Evolutionary conservation across 73 alveolate species (phyloP).

Genomic region (Symbiodinium pilosum): DNA sequence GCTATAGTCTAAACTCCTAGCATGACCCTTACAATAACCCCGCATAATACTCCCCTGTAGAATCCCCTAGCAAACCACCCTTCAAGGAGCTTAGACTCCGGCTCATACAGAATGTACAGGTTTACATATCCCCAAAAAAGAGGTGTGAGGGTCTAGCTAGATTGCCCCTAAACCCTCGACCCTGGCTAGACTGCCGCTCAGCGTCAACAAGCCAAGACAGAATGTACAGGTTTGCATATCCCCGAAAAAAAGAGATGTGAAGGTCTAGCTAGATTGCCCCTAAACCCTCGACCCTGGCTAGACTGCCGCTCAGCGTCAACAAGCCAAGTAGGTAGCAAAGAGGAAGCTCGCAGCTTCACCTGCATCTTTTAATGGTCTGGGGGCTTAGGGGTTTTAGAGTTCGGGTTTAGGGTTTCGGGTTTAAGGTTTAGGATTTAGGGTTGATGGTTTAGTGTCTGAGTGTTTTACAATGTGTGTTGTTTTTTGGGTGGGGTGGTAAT

Average conservation of each 20-base stretch:
- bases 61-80: background rate
- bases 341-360: slow-evolving; percentile 60
- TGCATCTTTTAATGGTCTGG: background rate
- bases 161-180: background rate
- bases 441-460: background rate
- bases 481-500: background rate
- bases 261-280: background rate
- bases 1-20: too few relatives aligned
- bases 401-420: background rate
- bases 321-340: slow-evolving; percentile 79
- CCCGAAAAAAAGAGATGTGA: too few relatives aligned
- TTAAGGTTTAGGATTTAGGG: background rate
- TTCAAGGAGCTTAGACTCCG: background rate
- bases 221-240: background rate
- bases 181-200: background rate
- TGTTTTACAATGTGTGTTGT: background rate
- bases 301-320: background rate
- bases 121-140: background rate
- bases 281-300: background rate
- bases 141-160: too few relatives aligned
- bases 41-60: too few relatives aligned
- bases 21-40: too few relatives aligned
- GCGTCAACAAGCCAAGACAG: background rate
- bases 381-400: background rate
- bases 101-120: background rate